These are phyloP conservation scores for Cercospora sp. DNA, from an alignment of 2,329 filamentous ascomycete species.

Conservation along the genomic window DNA sequence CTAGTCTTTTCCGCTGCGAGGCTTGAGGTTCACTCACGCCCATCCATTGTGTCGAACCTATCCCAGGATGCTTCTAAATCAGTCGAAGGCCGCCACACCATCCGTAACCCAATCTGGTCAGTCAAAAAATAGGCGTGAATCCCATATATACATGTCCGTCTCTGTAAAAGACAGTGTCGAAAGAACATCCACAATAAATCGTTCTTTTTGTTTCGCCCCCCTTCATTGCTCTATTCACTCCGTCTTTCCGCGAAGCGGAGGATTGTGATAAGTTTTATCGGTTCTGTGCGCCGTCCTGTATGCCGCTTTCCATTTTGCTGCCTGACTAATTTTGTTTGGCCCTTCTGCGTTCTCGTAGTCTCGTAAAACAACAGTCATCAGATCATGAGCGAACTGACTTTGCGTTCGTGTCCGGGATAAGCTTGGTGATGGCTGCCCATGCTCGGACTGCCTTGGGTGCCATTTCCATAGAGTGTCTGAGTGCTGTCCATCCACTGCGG, in stretches of 20 bases:
- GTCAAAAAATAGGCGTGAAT: neutral
- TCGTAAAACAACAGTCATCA: conserved; percentile 5
- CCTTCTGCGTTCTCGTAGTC: neutral
- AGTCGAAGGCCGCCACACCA: neutral
- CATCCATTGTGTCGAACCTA: neutral
- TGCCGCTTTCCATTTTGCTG: neutral
- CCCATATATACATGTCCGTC: conserved; percentile 6
- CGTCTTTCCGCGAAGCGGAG: neutral
- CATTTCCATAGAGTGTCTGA: conserved; percentile 18
- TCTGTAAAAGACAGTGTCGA: neutral
- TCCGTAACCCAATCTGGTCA: neutral
- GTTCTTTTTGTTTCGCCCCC: neutral
- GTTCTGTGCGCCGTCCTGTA: neutral
- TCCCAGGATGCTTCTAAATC: neutral
- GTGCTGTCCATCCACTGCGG: conserved; percentile 21
- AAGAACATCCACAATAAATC: conserved; percentile 8
- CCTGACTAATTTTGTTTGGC: neutral
- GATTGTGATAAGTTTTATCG: neutral
- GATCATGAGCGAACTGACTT: conserved; percentile 27
- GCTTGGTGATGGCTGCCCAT: conserved; percentile 11
- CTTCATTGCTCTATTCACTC: neutral
- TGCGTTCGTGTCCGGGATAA: conserved; percentile 29
- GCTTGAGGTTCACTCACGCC: neutral
- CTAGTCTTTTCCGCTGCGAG: neutral
- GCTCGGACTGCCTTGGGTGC: conserved; percentile 19